Evolutionary conservation across 2,329 filamentous ascomycete genomes (phyloP).

Genomic region (Colletotrichum agaves): DNA sequence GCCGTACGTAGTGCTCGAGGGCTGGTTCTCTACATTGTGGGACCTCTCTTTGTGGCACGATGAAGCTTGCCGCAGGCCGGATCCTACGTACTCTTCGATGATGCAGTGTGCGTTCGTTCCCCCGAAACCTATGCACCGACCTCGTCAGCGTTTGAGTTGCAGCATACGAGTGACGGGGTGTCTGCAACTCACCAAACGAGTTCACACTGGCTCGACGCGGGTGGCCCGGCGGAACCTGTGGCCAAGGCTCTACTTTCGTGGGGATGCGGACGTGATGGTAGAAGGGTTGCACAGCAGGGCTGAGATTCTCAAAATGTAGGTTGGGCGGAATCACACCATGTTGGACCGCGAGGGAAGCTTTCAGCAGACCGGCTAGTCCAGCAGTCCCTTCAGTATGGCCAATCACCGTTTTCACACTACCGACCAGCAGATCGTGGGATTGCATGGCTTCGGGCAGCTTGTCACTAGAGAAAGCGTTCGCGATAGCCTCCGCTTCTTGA

Average conservation of each 20-base stretch:
- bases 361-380: conserved; percentile 44
- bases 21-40: not conserved
- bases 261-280: conserved; percentile 42
- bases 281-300: conserved; percentile 44
- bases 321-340: conserved; percentile 29
- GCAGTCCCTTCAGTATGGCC: conserved; percentile 44
- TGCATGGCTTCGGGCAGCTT: conserved; percentile 38
- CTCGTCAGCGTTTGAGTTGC: not conserved
- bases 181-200: conserved; percentile 44
- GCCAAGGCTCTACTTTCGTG: conserved; percentile 32
- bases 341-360: conserved; percentile 40
- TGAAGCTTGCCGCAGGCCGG: not conserved
- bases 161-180: not conserved
- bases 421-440: conserved; percentile 41
- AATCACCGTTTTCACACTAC: conserved; percentile 45
- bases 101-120: conserved; percentile 57
- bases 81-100: conserved; percentile 38
- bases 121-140: conserved; percentile 48
- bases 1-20: not conserved
- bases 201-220: conserved; percentile 38
- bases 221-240: not conserved
- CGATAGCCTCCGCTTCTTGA: conserved; percentile 47
- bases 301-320: conserved; percentile 39
- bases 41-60: not conserved
- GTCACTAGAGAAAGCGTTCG: conserved; percentile 17